phyloP scores from a whole-genome alignment of 108 stramenopile genomes.

The Skeletonema marinoi region DNA sequence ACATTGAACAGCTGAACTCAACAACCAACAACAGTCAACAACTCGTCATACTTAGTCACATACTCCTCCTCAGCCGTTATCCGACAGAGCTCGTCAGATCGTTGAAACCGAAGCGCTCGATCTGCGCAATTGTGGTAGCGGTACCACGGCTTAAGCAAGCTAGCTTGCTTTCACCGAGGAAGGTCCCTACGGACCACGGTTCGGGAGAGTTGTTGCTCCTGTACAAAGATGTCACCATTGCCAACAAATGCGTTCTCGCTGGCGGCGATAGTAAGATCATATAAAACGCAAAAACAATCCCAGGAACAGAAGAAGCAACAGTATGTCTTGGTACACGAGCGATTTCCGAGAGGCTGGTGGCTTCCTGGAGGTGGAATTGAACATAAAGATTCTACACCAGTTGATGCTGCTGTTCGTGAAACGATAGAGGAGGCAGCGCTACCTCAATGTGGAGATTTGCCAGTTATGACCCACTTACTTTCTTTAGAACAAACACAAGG shows the following conservation, averaged over 20 bases:
- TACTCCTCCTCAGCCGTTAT: too few species aligned
- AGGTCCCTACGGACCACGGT: too few species aligned
- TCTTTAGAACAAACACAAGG: constrained; percentile 22
- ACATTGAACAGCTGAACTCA: too few species aligned
- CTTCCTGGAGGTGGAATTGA: constrained; percentile 20
- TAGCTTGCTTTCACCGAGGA: too few species aligned
- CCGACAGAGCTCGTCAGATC: too few species aligned
- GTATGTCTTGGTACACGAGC: constrained; percentile 20
- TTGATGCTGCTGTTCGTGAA: constrained; percentile 23
- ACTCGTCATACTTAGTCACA: too few species aligned
- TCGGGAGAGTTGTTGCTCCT: too few species aligned
- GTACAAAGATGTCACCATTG: background rate
- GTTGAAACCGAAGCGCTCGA: too few species aligned
- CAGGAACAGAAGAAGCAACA: background rate
- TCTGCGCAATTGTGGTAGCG: too few species aligned
- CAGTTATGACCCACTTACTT: constrained; percentile 34
- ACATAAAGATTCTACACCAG: constrained; percentile 10
- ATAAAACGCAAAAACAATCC: background rate
- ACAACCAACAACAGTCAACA: too few species aligned
- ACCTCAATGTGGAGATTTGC: background rate
- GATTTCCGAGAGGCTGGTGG: constrained; percentile 13
- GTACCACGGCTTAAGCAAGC: too few species aligned
- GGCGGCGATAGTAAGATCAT: background rate
- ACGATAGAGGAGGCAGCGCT: constrained; percentile 14
- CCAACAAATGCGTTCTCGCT: background rate